Percentiles rank a stretch among this genome's conserved stretches.
Conservation (phyloP, 1,139 yeast genomes). For the Magnusiomyces paraingens region DNA sequence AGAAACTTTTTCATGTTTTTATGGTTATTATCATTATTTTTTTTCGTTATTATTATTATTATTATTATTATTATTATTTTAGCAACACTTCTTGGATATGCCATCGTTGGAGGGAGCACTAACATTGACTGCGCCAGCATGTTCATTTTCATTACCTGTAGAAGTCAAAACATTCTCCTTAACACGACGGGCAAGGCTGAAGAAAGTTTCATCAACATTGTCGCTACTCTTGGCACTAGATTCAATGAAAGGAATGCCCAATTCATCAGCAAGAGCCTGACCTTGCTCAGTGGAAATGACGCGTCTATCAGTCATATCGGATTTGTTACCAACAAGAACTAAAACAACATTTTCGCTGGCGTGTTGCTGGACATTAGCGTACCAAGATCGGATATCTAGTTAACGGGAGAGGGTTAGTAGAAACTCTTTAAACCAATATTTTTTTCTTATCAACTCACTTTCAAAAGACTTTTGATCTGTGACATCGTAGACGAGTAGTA, state of each 20-base stretch:
- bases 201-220: constrained; percentile 87
- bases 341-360: constrained; percentile 94
- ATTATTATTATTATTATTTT: constrained; percentile 1
- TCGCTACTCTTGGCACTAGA: constrained; percentile 92
- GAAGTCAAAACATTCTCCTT: constrained; percentile 61
- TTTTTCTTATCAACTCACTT: constrained; percentile 28
- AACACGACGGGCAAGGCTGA: constrained; percentile 81
- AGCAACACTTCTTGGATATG: constrained; percentile 23
- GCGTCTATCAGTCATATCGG: constrained; percentile 72
- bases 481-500: constrained; percentile 90
- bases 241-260: constrained; percentile 87
- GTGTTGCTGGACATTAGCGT: constrained; percentile 88
- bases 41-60: neutral
- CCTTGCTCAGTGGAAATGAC: constrained; percentile 83
- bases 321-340: constrained; percentile 90
- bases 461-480: constrained; percentile 92
- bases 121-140: constrained; percentile 21
- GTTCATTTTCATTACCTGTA: constrained; percentile 20
- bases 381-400: constrained; percentile 72
- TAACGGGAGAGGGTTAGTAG: neutral
- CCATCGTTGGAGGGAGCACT: constrained; percentile 16
- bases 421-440: neutral
- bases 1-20: too few relatives aligned
- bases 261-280: constrained; percentile 76
- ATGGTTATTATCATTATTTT: too few relatives aligned